phyloP scores from a whole-genome alignment of 2,329 filamentous ascomycete species.

The Neobulgaria alba region DNA sequence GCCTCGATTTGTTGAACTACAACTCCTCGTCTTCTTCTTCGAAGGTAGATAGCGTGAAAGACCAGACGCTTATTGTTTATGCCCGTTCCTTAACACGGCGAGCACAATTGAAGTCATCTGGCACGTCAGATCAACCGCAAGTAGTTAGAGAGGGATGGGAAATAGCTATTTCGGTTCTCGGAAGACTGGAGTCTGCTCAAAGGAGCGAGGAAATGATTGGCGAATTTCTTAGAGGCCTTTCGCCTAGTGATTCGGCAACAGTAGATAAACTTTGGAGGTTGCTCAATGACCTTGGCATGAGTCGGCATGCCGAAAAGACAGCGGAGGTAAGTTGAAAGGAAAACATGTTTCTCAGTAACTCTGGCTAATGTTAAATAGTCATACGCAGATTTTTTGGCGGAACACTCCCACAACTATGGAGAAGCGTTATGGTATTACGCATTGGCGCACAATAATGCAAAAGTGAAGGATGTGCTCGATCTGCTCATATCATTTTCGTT shows the following conservation, averaged over 20 bases:
- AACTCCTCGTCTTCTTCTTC: slow-evolving; percentile 42
- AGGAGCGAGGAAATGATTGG: slow-evolving; percentile 67
- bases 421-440: slow-evolving; percentile 87
- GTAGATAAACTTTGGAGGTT: slow-evolving; percentile 77
- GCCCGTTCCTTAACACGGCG: slow-evolving; percentile 55
- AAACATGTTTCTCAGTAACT: neutral
- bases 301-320: slow-evolving; percentile 68
- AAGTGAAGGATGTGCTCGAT: slow-evolving; percentile 79
- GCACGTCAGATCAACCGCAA: slow-evolving; percentile 18
- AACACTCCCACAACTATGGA: slow-evolving; percentile 69
- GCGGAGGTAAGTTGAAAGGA: slow-evolving; percentile 57
- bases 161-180: slow-evolving; percentile 73
- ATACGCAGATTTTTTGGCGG: slow-evolving; percentile 70
- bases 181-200: slow-evolving; percentile 66
- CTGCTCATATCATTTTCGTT: slow-evolving; percentile 82
- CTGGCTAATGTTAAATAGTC: slow-evolving; percentile 45
- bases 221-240: slow-evolving; percentile 62
- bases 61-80: slow-evolving; percentile 70
- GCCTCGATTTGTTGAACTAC: slow-evolving; percentile 73
- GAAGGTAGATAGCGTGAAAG: slow-evolving; percentile 60
- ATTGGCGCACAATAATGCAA: slow-evolving; percentile 66
- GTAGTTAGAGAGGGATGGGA: slow-evolving; percentile 71
- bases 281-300: slow-evolving; percentile 69
- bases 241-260: slow-evolving; percentile 58
- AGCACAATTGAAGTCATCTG: slow-evolving; percentile 29